Evolutionary conservation across 768 basidiomycete genomes (phyloP).

Genomic region (Dioszegia crocea): DNA sequence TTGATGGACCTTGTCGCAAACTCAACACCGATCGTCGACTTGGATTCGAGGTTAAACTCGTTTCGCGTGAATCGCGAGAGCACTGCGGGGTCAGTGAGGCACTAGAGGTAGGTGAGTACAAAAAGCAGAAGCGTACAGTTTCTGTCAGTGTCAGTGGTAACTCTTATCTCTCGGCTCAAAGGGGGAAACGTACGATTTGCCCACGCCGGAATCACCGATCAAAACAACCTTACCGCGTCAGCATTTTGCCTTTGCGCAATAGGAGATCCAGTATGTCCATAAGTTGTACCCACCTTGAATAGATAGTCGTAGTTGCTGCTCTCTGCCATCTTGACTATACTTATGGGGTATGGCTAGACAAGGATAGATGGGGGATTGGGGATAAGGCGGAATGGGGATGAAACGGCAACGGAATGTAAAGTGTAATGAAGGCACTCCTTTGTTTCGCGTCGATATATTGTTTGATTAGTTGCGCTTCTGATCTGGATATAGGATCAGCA

Average conservation of each 20-base stretch:
- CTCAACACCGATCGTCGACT: constrained; percentile 98
- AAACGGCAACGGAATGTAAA: too few relatives aligned
- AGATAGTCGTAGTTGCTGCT: constrained; percentile 96
- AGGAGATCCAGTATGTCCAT: too few relatives aligned
- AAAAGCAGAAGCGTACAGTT: constrained; percentile 60
- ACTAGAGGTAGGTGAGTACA: neutral
- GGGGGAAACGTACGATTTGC: constrained; percentile 80
- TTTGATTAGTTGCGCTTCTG: too few relatives aligned
- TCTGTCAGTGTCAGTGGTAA: constrained; percentile 47
- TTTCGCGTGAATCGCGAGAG: constrained; percentile 99
- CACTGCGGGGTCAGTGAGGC: constrained; percentile 57
- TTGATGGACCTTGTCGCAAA: constrained; percentile 93
- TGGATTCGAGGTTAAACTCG: constrained; percentile 98
- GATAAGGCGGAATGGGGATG: neutral
- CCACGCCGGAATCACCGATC: constrained; percentile 98
- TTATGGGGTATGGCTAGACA: neutral
- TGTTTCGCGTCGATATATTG: too few relatives aligned
- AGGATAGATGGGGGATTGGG: neutral
- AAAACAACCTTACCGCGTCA: constrained; percentile 57
- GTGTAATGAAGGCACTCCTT: too few relatives aligned
- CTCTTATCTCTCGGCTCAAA: neutral
- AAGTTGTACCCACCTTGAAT: constrained; percentile 90
- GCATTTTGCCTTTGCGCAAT: neutral
- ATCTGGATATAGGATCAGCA: too few relatives aligned
- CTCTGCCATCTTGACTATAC: constrained; percentile 64